Base-by-base conservation (phyloP, 1,284 basidiomycete genomes). In the Ustilago crameri region DNA sequence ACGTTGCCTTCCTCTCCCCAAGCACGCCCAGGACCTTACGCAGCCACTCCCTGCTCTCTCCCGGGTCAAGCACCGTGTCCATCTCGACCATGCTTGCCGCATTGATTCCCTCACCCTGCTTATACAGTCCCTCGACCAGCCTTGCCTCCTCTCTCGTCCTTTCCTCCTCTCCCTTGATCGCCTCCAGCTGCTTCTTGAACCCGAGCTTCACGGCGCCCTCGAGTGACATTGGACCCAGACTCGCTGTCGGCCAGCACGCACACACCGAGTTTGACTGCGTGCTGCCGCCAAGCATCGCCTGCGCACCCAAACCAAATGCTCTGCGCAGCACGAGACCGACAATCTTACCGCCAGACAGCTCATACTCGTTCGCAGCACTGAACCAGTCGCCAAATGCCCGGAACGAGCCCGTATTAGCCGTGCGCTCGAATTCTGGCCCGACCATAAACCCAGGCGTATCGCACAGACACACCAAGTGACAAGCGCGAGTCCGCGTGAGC, bases 371-470 rank as follows among this genome's bases (percentile, higher is more conserved):
- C 10, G 43, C 60, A 9, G 68, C 63, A 35, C 53, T 63, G 48
- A 77, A 77, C 59, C 67, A 63, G 8, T 77, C 75, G 18, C 71
- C 70, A 46, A 78, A 78, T 2, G 52, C 46, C 5, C 74, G 58
- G 58, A 75, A 63, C 1, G 53, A 55, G 2, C 64, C 68, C 2
- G 27, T 50, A 9, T 34, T 47, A 0, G 63, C 24, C 15, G 51
- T 26, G 22, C 50, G 48, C 45, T 78, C 76, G 35, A 67, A 69
- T 1, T 53, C 51, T 0, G 70, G 64, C 0, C 76, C 74, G 17
- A 76, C 74, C 63, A 74, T 74, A 64, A 78, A 78, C 8, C 76
- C 76, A 10, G 76, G 76, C 15, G 76, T 76, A 51, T 78, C 76
- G 54, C 63, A 67, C 1, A 75, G 58, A 27, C 54, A 59, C 32